Conservation (phyloP, 805 yeast genomes). For the Suhomyces tanzawaensis region DNA sequence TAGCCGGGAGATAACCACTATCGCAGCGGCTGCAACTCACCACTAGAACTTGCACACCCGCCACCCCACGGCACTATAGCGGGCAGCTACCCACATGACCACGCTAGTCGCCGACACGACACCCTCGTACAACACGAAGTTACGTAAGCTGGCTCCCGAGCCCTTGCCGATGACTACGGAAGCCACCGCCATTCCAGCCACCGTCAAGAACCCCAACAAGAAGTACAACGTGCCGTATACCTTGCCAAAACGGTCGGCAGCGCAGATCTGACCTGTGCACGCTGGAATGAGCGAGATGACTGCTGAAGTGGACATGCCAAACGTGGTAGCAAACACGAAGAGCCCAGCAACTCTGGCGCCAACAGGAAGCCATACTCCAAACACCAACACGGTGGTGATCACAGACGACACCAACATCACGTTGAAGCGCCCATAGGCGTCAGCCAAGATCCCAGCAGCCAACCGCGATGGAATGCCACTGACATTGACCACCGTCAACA, state of each 20-base stretch:
- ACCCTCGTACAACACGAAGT: slow-evolving; percentile 46
- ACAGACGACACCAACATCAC: slow-evolving; percentile 37
- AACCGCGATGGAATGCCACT: slow-evolving; percentile 41
- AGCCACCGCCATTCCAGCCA: slow-evolving; percentile 28
- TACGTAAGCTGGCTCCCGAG: slow-evolving; percentile 31
- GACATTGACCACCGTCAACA: slow-evolving; percentile 47
- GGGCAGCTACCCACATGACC: slow-evolving; percentile 41
- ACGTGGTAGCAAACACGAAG: slow-evolving; percentile 46
- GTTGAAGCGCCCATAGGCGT: slow-evolving; percentile 50
- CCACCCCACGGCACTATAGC: slow-evolving; percentile 46
- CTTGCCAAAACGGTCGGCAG: slow-evolving; percentile 52
- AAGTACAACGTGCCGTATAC: slow-evolving; percentile 51
- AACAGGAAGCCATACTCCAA: slow-evolving; percentile 30
- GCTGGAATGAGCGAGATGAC: slow-evolving; percentile 58
- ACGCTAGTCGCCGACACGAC: slow-evolving; percentile 37
- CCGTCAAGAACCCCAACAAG: slow-evolving; percentile 33
- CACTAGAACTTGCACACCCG: slow-evolving; percentile 7
- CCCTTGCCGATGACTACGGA: slow-evolving; percentile 27
- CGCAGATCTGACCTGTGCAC: slow-evolving; percentile 57
- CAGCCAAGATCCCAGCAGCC: slow-evolving; percentile 31
- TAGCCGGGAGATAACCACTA: not conserved
- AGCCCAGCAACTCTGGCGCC: slow-evolving; percentile 29
- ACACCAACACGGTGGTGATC: slow-evolving; percentile 31
- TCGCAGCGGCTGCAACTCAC: not conserved
- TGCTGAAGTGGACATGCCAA: slow-evolving; percentile 57